Base-by-base conservation (phyloP, 2,329 filamentous ascomycete genomes). In the Colletotrichum nymphaeae region DNA sequence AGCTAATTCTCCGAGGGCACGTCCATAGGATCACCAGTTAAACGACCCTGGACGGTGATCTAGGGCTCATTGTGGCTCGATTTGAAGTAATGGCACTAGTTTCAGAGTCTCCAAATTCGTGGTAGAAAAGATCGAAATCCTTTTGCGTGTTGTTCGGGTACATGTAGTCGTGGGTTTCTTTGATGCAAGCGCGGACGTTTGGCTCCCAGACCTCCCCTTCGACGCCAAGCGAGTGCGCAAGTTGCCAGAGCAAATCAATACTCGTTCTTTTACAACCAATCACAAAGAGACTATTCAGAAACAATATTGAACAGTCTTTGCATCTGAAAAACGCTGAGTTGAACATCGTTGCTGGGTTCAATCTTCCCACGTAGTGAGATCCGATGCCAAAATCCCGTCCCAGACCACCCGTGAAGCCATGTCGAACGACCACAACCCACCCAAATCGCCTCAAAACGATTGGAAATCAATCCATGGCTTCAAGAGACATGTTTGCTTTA, bases 1-100 rank as follows among this genome's bases (percentile, higher is more conserved):
- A 69, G 55, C n/a, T 73, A 73, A 70, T 70, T 70, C 66, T 65
- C 70, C 70, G 55, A 65, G 24, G 57, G 46, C n/a, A 65, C 66
- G 32, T 28, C 30, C 26, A 60, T 35, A 37, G 32, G 19, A 49
- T 35, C 32, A 55, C 32, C 24, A 22, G n/a, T 28, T 56, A 14
- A 26, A 60, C 37, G 22, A 30, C 60, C 55, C 53, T 30, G 32
- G 11, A 55, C 28, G 53, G 12, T n/a, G 7, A 16, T 63, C 57
- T 26, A 63, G 56, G 9, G 24, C 14, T 35, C 24, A 5, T 35
- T 14, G 32, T 24, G 24, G 52, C 57, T 72, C 24, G 37, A 63
- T 14, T 24, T 7, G 22, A 12, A 22, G 35, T 26, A 26, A 19
- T n/a, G 5, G 8, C 5, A n/a, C 4, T 16, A 12, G 24, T 69